Evolutionary conservation across 1,139 yeast genomes (phyloP).

Genomic region (Pichia sp.): DNA sequence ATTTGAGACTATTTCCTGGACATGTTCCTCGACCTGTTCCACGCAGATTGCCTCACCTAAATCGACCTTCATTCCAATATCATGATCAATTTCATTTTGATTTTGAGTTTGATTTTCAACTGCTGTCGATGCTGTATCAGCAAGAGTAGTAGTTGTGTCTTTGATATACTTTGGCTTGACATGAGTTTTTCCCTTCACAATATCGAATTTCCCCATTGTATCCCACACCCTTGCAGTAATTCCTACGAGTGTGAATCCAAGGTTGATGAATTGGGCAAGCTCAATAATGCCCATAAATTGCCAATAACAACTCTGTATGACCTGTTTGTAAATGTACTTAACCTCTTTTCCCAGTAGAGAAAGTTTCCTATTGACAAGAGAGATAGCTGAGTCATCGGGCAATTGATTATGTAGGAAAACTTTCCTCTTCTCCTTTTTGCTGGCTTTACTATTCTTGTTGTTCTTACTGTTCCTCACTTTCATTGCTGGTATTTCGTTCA

Average conservation of each 20-base stretch:
- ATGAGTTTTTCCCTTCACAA: no score
- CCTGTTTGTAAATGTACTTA: slow-evolving; percentile 32
- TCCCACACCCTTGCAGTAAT: slow-evolving; percentile 45
- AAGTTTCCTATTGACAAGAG: slow-evolving; percentile 16
- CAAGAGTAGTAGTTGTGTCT: no score
- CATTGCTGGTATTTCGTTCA: slow-evolving; percentile 4
- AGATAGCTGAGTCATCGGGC: slow-evolving; percentile 7
- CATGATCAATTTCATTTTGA: slow-evolving; percentile 13
- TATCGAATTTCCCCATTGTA: slow-evolving; percentile 27
- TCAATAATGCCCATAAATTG: slow-evolving; percentile 64
- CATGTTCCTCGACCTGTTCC: no score
- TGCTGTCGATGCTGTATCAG: no score
- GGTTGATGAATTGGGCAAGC: slow-evolving; percentile 68
- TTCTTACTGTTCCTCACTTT: no score
- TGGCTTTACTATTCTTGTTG: no score
- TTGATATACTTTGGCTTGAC: no score
- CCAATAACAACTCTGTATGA: slow-evolving; percentile 46
- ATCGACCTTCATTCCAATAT: slow-evolving; percentile 22
- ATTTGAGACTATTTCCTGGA: no score
- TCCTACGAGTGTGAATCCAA: slow-evolving; percentile 69
- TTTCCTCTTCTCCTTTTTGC: neutral
- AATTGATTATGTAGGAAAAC: slow-evolving; percentile 6
- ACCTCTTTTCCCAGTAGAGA: slow-evolving; percentile 20
- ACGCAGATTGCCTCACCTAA: slow-evolving; percentile 11
- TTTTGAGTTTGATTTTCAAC: no score